These are phyloP conservation scores for Suhomyces panamericanus DNA, from an alignment of 1,139 yeast genomes.

Conservation along the genomic window DNA sequence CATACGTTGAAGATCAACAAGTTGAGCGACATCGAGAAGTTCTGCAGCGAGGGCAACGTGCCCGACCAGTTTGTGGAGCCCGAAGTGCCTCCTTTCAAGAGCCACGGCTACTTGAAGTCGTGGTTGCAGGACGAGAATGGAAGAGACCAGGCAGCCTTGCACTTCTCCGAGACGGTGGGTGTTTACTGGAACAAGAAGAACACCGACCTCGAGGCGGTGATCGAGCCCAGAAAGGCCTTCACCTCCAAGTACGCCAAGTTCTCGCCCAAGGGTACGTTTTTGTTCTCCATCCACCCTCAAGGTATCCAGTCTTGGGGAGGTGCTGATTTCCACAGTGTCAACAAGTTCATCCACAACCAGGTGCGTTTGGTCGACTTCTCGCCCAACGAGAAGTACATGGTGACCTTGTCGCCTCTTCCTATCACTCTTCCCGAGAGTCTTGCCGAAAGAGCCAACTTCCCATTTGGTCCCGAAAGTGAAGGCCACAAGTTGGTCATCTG, in stretches of 20 bases:
- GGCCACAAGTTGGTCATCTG: constrained; percentile 95
- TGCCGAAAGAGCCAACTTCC: constrained; percentile 63
- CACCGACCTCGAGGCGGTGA: constrained; percentile 72
- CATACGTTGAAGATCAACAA: constrained; percentile 87
- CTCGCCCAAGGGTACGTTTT: constrained; percentile 91
- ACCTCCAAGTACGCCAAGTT: constrained; percentile 86
- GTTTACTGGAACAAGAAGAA: constrained; percentile 84
- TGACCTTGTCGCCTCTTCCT: constrained; percentile 88
- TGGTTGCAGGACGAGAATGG: constrained; percentile 92
- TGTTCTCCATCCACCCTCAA: constrained; percentile 88
- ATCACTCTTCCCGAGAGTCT: constrained; percentile 70
- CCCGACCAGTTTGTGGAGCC: constrained; percentile 71
- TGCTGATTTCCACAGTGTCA: constrained; percentile 67
- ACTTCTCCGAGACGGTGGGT: constrained; percentile 78
- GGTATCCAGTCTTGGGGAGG: constrained; percentile 99
- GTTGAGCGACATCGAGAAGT: constrained; percentile 81
- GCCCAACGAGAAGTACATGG: constrained; percentile 86
- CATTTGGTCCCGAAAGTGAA: constrained; percentile 83
- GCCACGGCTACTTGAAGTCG: constrained; percentile 77
- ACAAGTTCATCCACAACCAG: constrained; percentile 83
- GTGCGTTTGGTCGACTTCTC: constrained; percentile 90
- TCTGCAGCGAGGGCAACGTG: constrained; percentile 67
- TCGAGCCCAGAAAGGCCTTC: constrained; percentile 80
- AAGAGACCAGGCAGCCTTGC: constrained; percentile 87
- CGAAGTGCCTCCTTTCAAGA: constrained; percentile 63